phyloP scores from a whole-genome alignment of 2,329 filamentous ascomycete genomes.

The Aspergillaceae sp. region DNA sequence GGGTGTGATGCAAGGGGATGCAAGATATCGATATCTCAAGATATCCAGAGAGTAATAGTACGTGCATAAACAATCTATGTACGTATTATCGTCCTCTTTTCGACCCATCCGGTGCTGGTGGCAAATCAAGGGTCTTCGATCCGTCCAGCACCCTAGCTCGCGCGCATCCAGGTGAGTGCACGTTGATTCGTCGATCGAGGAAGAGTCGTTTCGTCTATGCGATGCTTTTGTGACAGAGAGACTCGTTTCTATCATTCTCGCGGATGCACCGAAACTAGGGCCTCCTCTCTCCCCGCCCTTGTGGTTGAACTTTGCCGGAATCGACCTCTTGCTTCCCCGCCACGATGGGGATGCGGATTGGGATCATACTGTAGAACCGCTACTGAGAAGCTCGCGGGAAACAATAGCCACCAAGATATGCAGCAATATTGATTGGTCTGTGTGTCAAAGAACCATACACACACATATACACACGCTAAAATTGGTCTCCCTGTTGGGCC shows the following conservation, averaged over 20 bases:
- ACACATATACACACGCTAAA: not conserved
- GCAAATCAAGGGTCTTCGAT: conserved; percentile 29
- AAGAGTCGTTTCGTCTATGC: conserved; percentile 15
- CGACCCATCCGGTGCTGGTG: conserved; percentile 13
- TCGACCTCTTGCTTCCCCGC: conserved; percentile 13
- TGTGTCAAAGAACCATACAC: conserved; percentile 9
- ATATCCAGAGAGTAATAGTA: not conserved
- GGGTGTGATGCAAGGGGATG: conserved; percentile 28
- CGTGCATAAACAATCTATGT: not conserved
- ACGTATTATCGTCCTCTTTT: not conserved
- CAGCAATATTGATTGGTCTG: conserved; percentile 9
- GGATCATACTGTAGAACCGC: conserved; percentile 3
- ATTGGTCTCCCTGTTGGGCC: conserved; percentile 14
- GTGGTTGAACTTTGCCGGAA: conserved; percentile 17
- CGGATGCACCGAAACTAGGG: conserved; percentile 1
- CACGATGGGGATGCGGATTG: conserved; percentile 1
- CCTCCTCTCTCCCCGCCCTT: not conserved
- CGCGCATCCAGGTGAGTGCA: not conserved
- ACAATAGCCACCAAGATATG: conserved; percentile 1
- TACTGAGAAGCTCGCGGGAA: conserved; percentile 2
- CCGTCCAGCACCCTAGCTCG: conserved; percentile 9
- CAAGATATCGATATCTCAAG: conserved; percentile 7
- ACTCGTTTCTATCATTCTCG: conserved; percentile 1
- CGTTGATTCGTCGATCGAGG: conserved; percentile 24
- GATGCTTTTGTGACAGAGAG: conserved; percentile 26